Base-by-base conservation (phyloP, 2,329 filamentous ascomycete species). In the Pseudopithomyces chartarum region DNA sequence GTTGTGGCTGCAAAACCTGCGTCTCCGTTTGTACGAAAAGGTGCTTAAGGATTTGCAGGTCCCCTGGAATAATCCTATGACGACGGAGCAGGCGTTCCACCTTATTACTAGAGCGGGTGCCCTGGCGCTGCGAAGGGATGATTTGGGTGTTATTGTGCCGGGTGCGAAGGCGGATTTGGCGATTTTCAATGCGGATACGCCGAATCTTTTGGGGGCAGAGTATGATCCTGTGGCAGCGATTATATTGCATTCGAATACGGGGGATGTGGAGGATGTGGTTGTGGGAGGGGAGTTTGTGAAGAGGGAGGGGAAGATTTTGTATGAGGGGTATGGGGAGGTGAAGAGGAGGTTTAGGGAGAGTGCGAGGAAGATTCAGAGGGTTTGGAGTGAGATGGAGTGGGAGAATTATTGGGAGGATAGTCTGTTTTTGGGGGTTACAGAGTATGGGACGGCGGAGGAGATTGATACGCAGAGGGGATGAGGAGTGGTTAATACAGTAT, bases 141-240 rank as follows among this genome's bases (percentile, higher is more conserved):
- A 86, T 60, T 69, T 87, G 0, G 84, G 84, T 20, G 73, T 81
- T 33, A 71, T 86, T 20, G 65, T 65, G 0, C 68, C 68, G 1
- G 83, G 83, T 4, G 82, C 83, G 12, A 84, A 84, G 65, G 83
- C 83, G 0, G 84, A 86, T 60, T 49, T 86, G 0, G 74, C 85
- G 0, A 75, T 86, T 0, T 85, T 81, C 73, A 76, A 85, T 55
- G 82, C 81, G 0, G 70, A 76, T 1, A 76, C 78, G 0, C 82
- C 83, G 0, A 73, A 75, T 1, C 71, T 86, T 63, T 71, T 85
- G 0, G 84, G 84, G 2, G 86, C 83, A 82, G 71, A 60, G 6
- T 29, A 29, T 8, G 83, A 86, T 54, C 82, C 83, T 0, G 76
- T 87, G 3, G 84, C 84, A 0, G 84, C 84, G 0, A 73, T 87